A percentile compares a stretch with the other conserved stretches of the same genome.
These are phyloP conservation scores for Stagonosporopsis chrysanthemi DNA, from an alignment of 2,329 filamentous ascomycete genomes.

Conservation along the genomic window DNA sequence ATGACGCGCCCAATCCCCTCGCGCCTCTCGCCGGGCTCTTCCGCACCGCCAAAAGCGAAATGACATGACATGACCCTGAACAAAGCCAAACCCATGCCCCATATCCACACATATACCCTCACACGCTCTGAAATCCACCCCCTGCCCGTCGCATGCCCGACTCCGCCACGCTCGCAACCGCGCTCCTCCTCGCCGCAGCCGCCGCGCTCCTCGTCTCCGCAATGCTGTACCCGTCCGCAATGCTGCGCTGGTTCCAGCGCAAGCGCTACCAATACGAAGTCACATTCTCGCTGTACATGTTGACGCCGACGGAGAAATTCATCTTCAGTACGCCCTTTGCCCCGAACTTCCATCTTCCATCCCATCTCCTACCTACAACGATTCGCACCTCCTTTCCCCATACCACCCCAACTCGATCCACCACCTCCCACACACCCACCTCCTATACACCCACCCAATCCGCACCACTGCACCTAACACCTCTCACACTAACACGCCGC, in stretches of 20 bases:
- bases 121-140: background rate
- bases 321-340: constrained; percentile 78
- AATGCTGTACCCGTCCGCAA: constrained; percentile 58
- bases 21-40: constrained; percentile 17
- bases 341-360: background rate
- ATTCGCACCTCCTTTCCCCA: too few relatives aligned
- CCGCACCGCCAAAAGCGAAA: constrained; percentile 19
- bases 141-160: constrained; percentile 37
- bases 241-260: constrained; percentile 86
- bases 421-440: too few relatives aligned
- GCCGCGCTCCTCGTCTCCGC: constrained; percentile 53
- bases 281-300: constrained; percentile 96
- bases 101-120: background rate
- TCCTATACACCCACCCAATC: too few relatives aligned
- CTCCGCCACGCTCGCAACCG: constrained; percentile 43
- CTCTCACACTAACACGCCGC: constrained; percentile 52
- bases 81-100: background rate
- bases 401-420: too few relatives aligned
- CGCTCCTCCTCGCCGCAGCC: constrained; percentile 46
- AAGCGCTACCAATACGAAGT: constrained; percentile 99
- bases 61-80: constrained; percentile 17
- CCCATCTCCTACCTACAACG: background rate
- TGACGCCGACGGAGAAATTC: constrained; percentile 94
- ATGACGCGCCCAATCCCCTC: constrained; percentile 20
- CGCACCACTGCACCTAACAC: too few relatives aligned